Evolutionary conservation across 306 rosid genomes (phyloP).

Genomic region (Quercus berberidifolia): DNA sequence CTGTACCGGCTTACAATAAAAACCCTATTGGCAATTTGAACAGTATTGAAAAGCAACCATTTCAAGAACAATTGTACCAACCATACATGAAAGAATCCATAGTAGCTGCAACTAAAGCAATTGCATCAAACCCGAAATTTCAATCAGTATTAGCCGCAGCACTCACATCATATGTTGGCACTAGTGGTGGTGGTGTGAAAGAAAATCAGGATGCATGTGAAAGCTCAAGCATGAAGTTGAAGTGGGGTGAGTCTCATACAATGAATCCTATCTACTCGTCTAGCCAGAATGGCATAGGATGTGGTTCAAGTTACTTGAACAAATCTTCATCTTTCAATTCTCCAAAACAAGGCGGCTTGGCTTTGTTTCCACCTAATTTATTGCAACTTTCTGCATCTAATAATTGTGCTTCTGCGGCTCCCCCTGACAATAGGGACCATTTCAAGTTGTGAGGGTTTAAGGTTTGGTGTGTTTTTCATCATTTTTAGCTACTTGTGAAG

Average conservation of each 20-base stretch:
- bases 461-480: background rate
- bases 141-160: constrained; percentile 32
- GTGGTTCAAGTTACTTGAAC: constrained; percentile 23
- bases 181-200: constrained; percentile 13
- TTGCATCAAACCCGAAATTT: constrained; percentile 26
- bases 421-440: background rate
- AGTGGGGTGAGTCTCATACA: background rate
- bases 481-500: background rate
- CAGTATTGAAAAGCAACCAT: constrained; percentile 27
- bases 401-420: constrained; percentile 1
- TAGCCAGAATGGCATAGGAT: constrained; percentile 1
- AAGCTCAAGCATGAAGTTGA: constrained; percentile 9
- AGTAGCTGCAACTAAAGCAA: constrained; percentile 30
- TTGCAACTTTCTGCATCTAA: constrained; percentile 6
- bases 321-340: constrained; percentile 13
- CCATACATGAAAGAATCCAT: constrained; percentile 24
- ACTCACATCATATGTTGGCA: constrained; percentile 17
- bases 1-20: constrained; percentile 6
- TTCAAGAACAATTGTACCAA: constrained; percentile 29
- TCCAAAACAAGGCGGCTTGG: constrained; percentile 6
- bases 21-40: constrained; percentile 16
- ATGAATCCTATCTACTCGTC: background rate
- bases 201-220: constrained; percentile 18
- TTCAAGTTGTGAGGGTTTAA: background rate
- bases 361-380: constrained; percentile 1